phyloP scores from a whole-genome alignment of 2,329 filamentous ascomycete species.

The Graphilbum ipis-grandicollis region DNA sequence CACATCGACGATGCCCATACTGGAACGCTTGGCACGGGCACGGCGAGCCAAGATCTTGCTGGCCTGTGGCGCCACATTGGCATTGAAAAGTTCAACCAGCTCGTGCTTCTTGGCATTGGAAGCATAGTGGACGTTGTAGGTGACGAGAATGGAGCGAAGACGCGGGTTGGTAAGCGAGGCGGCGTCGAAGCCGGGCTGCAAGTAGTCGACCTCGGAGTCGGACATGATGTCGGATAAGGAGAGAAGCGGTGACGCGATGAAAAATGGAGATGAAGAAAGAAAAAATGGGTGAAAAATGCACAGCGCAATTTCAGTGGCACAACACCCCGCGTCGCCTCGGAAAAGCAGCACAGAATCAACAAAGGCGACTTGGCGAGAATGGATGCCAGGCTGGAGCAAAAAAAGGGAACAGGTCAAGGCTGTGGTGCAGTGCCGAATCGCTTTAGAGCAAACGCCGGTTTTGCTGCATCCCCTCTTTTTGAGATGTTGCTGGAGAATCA shows the following conservation, averaged over 20 bases:
- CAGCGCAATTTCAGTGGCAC: too few relatives aligned
- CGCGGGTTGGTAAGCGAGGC: constrained; percentile 69
- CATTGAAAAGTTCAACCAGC: constrained; percentile 68
- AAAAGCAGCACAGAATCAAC: too few relatives aligned
- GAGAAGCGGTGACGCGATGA: not conserved
- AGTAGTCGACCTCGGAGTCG: constrained; percentile 61
- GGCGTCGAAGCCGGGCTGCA: constrained; percentile 75
- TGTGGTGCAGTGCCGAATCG: too few relatives aligned
- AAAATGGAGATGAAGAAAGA: not conserved
- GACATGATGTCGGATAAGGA: too few relatives aligned
- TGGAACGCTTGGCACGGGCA: constrained; percentile 68
- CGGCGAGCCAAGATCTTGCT: constrained; percentile 58
- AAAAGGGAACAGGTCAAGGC: too few relatives aligned
- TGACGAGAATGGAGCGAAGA: constrained; percentile 78
- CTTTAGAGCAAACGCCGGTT: too few relatives aligned
- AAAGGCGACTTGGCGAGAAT: too few relatives aligned
- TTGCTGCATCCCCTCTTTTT: not conserved
- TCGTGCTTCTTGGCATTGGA: constrained; percentile 83
- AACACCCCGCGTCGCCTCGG: not conserved
- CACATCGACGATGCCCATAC: constrained; percentile 62
- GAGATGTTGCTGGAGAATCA: not conserved
- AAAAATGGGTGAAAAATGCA: too few relatives aligned
- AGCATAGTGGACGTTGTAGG: constrained; percentile 71
- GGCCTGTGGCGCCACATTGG: constrained; percentile 62
- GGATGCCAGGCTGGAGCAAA: too few relatives aligned